A percentile compares a stretch with the other conserved stretches of the same genome.
phyloP scores from a whole-genome alignment of 2,329 filamentous ascomycete species.

The Podosphaera leucotricha region DNA sequence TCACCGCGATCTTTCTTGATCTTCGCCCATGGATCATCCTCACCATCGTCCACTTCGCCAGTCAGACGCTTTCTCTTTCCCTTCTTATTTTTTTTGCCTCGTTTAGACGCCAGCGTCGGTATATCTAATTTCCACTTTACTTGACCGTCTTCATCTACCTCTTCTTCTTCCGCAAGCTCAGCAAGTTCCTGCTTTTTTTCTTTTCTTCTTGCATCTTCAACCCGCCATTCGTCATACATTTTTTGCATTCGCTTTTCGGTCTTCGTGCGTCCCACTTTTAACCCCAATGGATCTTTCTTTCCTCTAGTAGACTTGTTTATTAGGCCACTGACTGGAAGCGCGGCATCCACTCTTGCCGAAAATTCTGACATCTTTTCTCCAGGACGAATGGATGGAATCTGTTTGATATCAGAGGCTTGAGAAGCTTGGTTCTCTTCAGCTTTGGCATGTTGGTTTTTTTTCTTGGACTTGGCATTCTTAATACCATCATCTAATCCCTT shows the following conservation, averaged over 20 bases:
- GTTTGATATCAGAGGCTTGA: constrained; percentile 9
- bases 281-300: constrained; percentile 37
- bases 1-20: constrained; percentile 13
- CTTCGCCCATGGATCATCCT: constrained; percentile 15
- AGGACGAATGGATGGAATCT: constrained; percentile 48
- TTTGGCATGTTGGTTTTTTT: constrained; percentile 7
- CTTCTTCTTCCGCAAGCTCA: constrained; percentile 15
- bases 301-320: constrained; percentile 33
- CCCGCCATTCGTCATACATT: constrained; percentile 54
- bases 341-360: constrained; percentile 57
- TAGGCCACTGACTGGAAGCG: constrained; percentile 53
- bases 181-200: constrained; percentile 12
- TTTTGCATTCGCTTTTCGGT: constrained; percentile 70
- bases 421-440: constrained; percentile 6
- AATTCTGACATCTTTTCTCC: constrained; percentile 72
- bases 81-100: constrained; percentile 10
- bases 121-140: constrained; percentile 37
- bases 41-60: constrained; percentile 19
- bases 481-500: constrained; percentile 52
- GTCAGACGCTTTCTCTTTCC: constrained; percentile 18
- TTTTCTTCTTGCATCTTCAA: constrained; percentile 32
- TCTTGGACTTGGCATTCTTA: constrained; percentile 16
- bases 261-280: constrained; percentile 49
- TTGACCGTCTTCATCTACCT: constrained; percentile 13
- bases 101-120: constrained; percentile 18